Base-by-base conservation (phyloP, 2,329 filamentous ascomycete genomes). In the Gnomoniopsis smithogilvyi region DNA sequence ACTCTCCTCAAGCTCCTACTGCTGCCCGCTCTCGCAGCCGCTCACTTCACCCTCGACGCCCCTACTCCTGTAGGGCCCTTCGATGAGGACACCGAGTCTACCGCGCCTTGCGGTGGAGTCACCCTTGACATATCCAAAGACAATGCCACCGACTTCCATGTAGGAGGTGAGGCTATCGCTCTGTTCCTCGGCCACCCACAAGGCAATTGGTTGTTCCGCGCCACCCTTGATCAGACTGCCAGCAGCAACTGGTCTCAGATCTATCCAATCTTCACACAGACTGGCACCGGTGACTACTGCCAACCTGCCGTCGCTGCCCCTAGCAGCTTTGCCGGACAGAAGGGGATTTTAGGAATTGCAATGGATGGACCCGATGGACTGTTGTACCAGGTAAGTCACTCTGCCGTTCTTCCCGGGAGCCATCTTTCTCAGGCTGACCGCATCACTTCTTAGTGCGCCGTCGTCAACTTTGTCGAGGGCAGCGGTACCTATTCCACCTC, bases 181-280 rank as follows among this genome's bases (percentile, higher is more conserved):
- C 67, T 80, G 52, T 71, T 69, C 8, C 74, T 78, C 8, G 77
- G 75, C 3, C 84, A 87, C 66, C 73, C 80, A 3, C 75, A 82
- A 67, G 73, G 75, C 64, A 81, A 74, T 56, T 86, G 78, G 79
- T 75, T 87, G 17, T 81, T 84, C 73, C 83, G 84, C 62, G 80
- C 78, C 63, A 86, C 82, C 14, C 73, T 79, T 21, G 82, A 84
- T 65, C 65, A 73, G 51, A 73, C 73, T 12, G 79, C 75, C 47
- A 66, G 68, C 48, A 71, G 73, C 21, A 79, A 79, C 67, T 87
- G 84, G 84, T 78, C 80, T 26, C 73, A 84, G 67, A 67, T 85
- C 53, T 81, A 78, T 66, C 80, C 79, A 33, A 78, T 83, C 55
- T 72, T 84, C 36, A 68, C 74, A 65, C 83, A 87, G 70, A 80